Percentiles rank a stretch among this genome's conserved stretches.
These are phyloP conservation scores for Pythium pyrilobum DNA, from an alignment of 352 stramenopile species.

Conservation along the genomic window DNA sequence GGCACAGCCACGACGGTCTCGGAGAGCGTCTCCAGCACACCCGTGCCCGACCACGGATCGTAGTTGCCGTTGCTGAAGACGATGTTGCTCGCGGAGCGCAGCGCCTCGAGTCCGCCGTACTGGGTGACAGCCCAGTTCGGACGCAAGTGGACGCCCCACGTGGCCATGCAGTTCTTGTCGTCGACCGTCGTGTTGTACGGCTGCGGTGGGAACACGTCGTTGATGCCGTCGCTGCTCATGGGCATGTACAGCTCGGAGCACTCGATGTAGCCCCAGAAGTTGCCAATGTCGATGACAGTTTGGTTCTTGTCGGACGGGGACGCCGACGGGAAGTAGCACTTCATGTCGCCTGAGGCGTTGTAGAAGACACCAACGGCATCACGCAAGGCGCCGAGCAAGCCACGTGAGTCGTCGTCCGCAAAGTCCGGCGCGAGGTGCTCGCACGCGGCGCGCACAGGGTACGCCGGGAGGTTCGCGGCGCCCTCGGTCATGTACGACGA, in stretches of 20 bases:
- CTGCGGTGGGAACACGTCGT: slow-evolving; percentile 64
- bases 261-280: slow-evolving; percentile 44
- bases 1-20: slow-evolving; percentile 44
- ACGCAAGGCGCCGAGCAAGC: slow-evolving; percentile 26
- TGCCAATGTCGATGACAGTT: slow-evolving; percentile 5
- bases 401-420: slow-evolving; percentile 10
- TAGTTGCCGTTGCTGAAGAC: slow-evolving; percentile 89
- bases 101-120: slow-evolving; percentile 32
- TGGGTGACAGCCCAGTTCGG: slow-evolving; percentile 33
- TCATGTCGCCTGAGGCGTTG: slow-evolving; percentile 29
- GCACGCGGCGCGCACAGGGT: slow-evolving; percentile 73
- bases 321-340: slow-evolving; percentile 23
- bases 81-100: slow-evolving; percentile 69
- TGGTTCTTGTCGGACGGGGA: not conserved
- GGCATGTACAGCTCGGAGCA: slow-evolving; percentile 46
- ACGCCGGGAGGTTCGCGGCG: slow-evolving; percentile 55
- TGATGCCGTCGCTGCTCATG: slow-evolving; percentile 33
- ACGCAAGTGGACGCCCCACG: slow-evolving; percentile 35
- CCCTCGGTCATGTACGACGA: slow-evolving; percentile 83
- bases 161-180: slow-evolving; percentile 29
- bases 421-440: slow-evolving; percentile 24
- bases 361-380: slow-evolving; percentile 31
- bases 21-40: slow-evolving; percentile 48
- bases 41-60: slow-evolving; percentile 79
- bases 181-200: slow-evolving; percentile 31